These are phyloP conservation scores for Corinectria fuckeliana DNA, from an alignment of 2,329 filamentous ascomycete genomes.

Conservation along the genomic window DNA sequence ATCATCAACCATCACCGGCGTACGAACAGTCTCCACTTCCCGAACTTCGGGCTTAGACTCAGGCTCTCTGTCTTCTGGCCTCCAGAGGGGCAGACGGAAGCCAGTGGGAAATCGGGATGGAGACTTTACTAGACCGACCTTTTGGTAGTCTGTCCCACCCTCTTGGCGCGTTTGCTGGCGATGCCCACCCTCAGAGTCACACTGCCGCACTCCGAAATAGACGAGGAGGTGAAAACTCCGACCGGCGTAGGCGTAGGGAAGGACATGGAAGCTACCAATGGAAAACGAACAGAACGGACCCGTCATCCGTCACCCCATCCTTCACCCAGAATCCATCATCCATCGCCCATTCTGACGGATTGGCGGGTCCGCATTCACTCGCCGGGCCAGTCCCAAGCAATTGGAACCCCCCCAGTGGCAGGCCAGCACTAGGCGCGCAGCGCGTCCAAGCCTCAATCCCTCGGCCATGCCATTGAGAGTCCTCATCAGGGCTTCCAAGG, in stretches of 20 bases:
- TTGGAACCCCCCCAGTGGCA: neutral
- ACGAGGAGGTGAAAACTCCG: conserved; percentile 10
- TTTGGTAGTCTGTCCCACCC: conserved; percentile 24
- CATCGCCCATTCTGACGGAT: conserved; percentile 23
- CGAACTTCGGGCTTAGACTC: conserved; percentile 9
- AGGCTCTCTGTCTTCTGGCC: conserved; percentile 4
- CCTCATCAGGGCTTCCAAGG: neutral
- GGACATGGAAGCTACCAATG: conserved; percentile 7
- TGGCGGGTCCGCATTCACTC: conserved; percentile 1
- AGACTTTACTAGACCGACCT: conserved; percentile 11
- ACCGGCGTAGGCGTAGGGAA: neutral
- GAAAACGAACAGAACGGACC: conserved; percentile 15
- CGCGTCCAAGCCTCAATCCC: conserved; percentile 29
- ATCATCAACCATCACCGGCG: conserved; percentile 18
- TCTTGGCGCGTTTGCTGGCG: conserved; percentile 26
- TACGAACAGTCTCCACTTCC: conserved; percentile 13
- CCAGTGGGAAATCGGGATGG: neutral
- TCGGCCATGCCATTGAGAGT: conserved; percentile 1
- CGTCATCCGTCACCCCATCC: conserved; percentile 7
- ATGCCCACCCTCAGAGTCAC: conserved; percentile 17
- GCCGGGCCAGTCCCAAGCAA: conserved; percentile 10
- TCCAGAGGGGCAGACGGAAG: neutral
- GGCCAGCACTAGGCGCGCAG: neutral
- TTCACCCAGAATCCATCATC: neutral
- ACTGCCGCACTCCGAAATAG: conserved; percentile 32